Conservation (phyloP, 331 rosid species). For the Spiraea crenata region DNA sequence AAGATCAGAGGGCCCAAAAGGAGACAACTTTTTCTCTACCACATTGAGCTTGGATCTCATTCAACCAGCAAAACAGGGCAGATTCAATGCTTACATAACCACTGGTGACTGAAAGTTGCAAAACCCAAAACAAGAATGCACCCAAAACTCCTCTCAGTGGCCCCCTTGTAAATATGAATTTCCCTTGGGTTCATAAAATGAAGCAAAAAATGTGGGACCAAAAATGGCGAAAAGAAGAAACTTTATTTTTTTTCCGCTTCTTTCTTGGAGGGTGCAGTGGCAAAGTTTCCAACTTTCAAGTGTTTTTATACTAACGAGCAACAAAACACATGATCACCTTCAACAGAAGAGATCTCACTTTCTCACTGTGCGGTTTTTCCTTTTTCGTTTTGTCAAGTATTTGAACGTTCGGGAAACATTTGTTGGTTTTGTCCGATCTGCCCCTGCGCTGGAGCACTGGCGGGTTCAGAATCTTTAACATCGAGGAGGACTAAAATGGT, state of each 20-base stretch:
- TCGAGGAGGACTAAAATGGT: not conserved
- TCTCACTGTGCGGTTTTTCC: not conserved
- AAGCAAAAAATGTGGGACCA: constrained; percentile 9
- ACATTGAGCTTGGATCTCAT: constrained; percentile 20
- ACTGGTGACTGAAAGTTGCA: not conserved
- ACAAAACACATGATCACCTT: not conserved
- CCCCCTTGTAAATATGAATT: not conserved
- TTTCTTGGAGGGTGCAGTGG: not conserved
- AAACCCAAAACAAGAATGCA: not conserved
- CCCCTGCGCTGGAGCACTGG: too few species aligned
- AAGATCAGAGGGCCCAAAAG: not conserved
- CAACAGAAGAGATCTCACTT: constrained; percentile 25
- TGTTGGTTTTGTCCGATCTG: not conserved
- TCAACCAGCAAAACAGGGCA: constrained; percentile 5
- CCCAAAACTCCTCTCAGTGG: constrained; percentile 7
- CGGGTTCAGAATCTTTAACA: not conserved
- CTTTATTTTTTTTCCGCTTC: not conserved
- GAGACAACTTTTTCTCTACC: not conserved
- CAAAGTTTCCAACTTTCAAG: not conserved
- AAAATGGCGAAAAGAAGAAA: not conserved
- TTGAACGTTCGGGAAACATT: not conserved
- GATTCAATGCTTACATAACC: not conserved
- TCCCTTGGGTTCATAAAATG: constrained; percentile 7
- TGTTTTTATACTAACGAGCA: not conserved
- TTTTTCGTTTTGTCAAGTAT: not conserved